Percentiles rank a stretch among this genome's conserved stretches.
Evolutionary conservation across 1,284 basidiomycete genomes (phyloP).

Genomic region (Apiotrichum akiyoshidainum): DNA sequence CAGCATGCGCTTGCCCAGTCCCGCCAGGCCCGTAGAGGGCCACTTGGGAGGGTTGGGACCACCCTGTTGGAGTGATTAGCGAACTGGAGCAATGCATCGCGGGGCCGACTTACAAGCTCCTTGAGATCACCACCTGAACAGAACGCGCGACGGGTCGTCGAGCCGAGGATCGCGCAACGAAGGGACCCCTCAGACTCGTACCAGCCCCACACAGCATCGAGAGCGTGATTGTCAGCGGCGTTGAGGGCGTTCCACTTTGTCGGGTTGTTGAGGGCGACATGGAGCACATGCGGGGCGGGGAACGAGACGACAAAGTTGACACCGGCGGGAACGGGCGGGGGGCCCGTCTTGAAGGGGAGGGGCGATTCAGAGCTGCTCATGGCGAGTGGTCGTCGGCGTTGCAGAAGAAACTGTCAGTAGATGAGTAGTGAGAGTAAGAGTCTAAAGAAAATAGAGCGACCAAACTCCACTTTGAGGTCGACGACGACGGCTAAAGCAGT

Average conservation of each 20-base stretch:
- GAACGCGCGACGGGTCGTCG: constrained; percentile 11
- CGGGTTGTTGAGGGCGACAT: constrained; percentile 19
- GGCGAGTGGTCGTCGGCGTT: too few species aligned
- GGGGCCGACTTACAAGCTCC: constrained; percentile 4
- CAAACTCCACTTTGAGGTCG: too few species aligned
- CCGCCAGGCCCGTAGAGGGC: constrained; percentile 11
- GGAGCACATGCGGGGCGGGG: constrained; percentile 15
- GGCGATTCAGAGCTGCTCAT: too few species aligned
- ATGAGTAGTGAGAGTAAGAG: too few species aligned
- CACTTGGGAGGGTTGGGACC: too few species aligned
- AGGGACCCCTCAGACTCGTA: constrained; percentile 19
- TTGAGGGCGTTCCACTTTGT: constrained; percentile 14
- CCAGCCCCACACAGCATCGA: constrained; percentile 15
- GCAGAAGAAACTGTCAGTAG: too few species aligned
- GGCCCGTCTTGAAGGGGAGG: constrained; percentile 3
- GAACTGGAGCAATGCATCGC: too few species aligned
- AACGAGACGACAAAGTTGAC: constrained; percentile 10
- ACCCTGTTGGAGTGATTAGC: background rate
- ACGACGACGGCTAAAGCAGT: too few species aligned
- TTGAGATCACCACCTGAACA: constrained; percentile 20
- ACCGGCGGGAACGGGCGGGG: constrained; percentile 3
- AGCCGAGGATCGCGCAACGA: constrained; percentile 13
- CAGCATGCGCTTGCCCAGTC: constrained; percentile 1
- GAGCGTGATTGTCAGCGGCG: background rate
- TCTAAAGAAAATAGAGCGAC: too few species aligned